Conservation (phyloP, 176 grass and related monocot species). For the Luzula sylvatica region DNA sequence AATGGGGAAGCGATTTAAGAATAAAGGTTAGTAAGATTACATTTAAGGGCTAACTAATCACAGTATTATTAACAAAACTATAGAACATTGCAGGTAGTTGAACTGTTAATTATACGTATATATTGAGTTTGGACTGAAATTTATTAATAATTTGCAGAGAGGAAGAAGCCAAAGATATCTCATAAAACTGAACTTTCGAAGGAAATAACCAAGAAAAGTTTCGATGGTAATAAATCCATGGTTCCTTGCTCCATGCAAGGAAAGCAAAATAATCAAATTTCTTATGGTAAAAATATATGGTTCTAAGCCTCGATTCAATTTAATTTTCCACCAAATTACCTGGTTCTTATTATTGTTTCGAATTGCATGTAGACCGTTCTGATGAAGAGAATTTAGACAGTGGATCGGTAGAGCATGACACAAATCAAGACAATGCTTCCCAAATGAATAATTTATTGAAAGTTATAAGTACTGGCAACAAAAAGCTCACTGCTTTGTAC, state of each 20-base stretch:
- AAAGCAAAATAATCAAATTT: too few species aligned
- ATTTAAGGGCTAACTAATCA: too few species aligned
- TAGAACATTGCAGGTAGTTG: background rate
- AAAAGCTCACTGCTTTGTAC: constrained; percentile 24
- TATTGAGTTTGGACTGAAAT: background rate
- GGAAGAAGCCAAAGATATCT: constrained; percentile 4
- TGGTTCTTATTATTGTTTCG: constrained; percentile 1
- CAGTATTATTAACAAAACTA: background rate
- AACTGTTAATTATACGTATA: background rate
- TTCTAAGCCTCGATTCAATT: background rate
- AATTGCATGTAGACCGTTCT: constrained; percentile 13
- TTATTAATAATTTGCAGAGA: background rate
- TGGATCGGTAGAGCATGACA: background rate
- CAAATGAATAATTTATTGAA: constrained; percentile 21
- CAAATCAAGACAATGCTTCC: constrained; percentile 2
- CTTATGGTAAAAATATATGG: constrained; percentile 3
- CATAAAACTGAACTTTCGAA: background rate
- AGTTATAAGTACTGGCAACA: constrained; percentile 15
- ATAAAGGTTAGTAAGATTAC: constrained; percentile 15
- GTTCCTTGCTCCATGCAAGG: background rate
- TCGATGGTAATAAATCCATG: background rate
- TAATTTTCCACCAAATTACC: background rate
- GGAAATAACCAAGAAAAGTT: background rate
- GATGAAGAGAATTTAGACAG: constrained; percentile 6
- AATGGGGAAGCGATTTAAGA: constrained; percentile 13